Percentiles rank a stretch among this genome's conserved stretches.
phyloP scores from a whole-genome alignment of 1,284 basidiomycete genomes.

The Heterobasidion occidentale region DNA sequence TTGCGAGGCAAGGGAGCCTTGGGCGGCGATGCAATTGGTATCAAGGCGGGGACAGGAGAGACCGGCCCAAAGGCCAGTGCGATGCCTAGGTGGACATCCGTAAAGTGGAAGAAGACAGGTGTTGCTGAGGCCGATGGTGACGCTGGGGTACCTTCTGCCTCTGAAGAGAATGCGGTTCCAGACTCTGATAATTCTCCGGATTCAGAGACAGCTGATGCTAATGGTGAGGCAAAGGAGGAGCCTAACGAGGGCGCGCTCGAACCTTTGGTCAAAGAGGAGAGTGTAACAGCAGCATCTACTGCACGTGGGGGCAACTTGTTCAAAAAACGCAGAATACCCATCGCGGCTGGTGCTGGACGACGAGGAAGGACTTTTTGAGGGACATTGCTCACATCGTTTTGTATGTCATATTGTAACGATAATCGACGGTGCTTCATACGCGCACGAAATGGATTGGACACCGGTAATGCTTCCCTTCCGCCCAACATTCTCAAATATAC shows the following conservation, averaged over 20 bases:
- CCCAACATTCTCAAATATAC: too few species aligned
- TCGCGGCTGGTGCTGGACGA: conserved; percentile 18
- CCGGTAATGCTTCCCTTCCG: too few species aligned
- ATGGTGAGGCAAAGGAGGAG: not conserved
- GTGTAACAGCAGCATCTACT: conserved; percentile 9
- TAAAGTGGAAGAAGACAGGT: conserved; percentile 29
- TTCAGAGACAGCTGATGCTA: too few species aligned
- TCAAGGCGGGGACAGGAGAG: not conserved
- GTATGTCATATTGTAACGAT: too few species aligned
- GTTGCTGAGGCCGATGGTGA: conserved; percentile 5
- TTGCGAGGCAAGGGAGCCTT: not conserved
- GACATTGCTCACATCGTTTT: not conserved
- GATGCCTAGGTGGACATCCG: conserved; percentile 28
- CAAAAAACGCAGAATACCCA: conserved; percentile 34
- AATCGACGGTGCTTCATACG: too few species aligned
- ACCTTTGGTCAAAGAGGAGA: conserved; percentile 9
- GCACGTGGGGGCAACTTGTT: conserved; percentile 22
- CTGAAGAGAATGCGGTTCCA: not conserved
- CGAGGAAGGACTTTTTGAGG: conserved; percentile 19
- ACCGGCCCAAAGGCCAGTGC: conserved; percentile 11
- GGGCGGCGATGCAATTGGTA: not conserved
- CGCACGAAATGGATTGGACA: too few species aligned
- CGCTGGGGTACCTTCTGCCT: not conserved
- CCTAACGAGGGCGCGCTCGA: not conserved
- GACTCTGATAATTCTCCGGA: not conserved